A percentile compares a stretch with the other conserved stretches of the same genome.
Conservation (phyloP, 2,329 filamentous ascomycete genomes). For the Didymella pomorum region DNA sequence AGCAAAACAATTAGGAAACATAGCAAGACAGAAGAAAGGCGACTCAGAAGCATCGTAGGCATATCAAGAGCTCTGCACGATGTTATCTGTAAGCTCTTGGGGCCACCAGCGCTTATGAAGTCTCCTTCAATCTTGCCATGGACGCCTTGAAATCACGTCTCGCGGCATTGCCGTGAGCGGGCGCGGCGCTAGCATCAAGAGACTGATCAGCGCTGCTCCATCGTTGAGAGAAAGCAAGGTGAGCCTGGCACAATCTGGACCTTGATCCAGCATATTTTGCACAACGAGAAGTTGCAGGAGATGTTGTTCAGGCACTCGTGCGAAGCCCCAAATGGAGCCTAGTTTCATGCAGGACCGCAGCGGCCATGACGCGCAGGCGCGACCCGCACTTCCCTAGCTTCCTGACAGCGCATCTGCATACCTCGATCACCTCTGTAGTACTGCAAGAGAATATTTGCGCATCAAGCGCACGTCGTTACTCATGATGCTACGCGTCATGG, state of each 20-base stretch:
- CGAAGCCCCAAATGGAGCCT: constrained; percentile 6
- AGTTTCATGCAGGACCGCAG: not conserved
- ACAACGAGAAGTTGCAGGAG: not conserved
- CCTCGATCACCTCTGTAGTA: not conserved
- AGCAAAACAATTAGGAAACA: not conserved
- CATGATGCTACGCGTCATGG: not conserved
- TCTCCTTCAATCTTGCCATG: not conserved
- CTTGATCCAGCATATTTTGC: not conserved
- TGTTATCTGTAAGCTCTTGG: not conserved
- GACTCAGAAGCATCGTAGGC: not conserved
- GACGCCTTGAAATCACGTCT: constrained; percentile 2
- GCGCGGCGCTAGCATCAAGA: not conserved
- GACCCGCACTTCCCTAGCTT: not conserved
- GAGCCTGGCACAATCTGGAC: too few species aligned
- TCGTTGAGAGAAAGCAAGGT: not conserved
- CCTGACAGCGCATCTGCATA: too few species aligned
- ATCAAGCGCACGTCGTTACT: not conserved
- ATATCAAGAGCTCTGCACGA: not conserved
- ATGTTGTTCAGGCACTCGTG: constrained; percentile 1
- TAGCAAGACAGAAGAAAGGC: not conserved
- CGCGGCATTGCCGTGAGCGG: constrained; percentile 9
- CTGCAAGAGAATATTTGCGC: not conserved
- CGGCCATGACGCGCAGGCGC: not conserved
- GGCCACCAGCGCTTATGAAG: not conserved
- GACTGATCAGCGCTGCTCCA: not conserved